phyloP scores from a whole-genome alignment of 2,329 filamentous ascomycete species.

The Fusarium sp. region DNA sequence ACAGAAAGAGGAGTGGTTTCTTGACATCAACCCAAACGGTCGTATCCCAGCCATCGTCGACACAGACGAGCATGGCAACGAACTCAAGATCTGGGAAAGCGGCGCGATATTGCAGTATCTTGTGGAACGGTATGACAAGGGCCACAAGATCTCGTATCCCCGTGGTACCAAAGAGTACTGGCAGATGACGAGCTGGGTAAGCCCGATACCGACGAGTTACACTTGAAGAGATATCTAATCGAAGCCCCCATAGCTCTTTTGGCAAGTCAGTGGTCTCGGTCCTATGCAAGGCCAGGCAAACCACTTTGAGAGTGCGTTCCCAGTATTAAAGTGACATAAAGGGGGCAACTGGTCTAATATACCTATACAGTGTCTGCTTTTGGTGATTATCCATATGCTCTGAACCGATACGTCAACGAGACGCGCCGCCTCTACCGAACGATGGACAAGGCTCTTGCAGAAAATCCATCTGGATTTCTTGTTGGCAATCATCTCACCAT shows the following conservation, averaged over 20 bases:
- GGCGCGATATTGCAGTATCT: slow-evolving; percentile 87
- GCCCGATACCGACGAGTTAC: slow-evolving; percentile 9
- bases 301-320: slow-evolving; percentile 72
- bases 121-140: slow-evolving; percentile 79
- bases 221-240: background rate
- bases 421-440: slow-evolving; percentile 82
- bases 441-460: slow-evolving; percentile 74
- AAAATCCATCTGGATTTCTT: slow-evolving; percentile 64
- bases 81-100: slow-evolving; percentile 81
- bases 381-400: slow-evolving; percentile 81
- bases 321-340: background rate
- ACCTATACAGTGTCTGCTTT: slow-evolving; percentile 70
- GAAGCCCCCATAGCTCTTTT: slow-evolving; percentile 60
- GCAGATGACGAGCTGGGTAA: slow-evolving; percentile 80
- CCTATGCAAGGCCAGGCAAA: slow-evolving; percentile 86
- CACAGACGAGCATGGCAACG: slow-evolving; percentile 74
- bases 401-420: slow-evolving; percentile 84
- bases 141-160: slow-evolving; percentile 84
- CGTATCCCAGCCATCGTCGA: slow-evolving; percentile 89
- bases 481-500: slow-evolving; percentile 75
- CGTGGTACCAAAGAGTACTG: slow-evolving; percentile 76
- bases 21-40: slow-evolving; percentile 91
- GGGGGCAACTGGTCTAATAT: background rate
- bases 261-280: slow-evolving; percentile 81
- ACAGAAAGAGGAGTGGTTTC: slow-evolving; percentile 86